Evolutionary conservation across 192 early-diverging fungal genomes (phyloP).

Genomic region (Gigaspora rosea): DNA sequence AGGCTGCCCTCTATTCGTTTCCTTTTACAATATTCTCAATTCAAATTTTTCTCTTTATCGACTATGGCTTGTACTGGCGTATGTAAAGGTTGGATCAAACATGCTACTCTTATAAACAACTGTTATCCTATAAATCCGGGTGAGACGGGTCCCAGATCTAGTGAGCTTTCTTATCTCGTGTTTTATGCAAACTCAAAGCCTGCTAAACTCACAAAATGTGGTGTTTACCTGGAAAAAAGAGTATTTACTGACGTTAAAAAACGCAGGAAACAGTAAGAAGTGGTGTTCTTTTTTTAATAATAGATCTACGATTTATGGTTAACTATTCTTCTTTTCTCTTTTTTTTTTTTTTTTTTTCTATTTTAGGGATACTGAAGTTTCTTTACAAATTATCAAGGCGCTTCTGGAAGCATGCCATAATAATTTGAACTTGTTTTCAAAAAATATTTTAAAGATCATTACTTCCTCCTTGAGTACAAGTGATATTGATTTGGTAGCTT

Average conservation of each 20-base stretch:
- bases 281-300: neutral
- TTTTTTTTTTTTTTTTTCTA: neutral
- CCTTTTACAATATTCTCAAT: no score
- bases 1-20: no score
- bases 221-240: constrained; percentile 75
- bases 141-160: constrained; percentile 71
- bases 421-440: constrained; percentile 82
- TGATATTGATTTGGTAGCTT: constrained; percentile 61
- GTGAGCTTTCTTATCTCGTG: constrained; percentile 81
- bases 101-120: constrained; percentile 75
- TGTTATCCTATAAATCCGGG: constrained; percentile 69
- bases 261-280: constrained; percentile 60
- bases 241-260: constrained; percentile 66
- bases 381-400: constrained; percentile 73
- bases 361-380: constrained; percentile 63
- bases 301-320: neutral
- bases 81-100: constrained; percentile 53
- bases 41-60: neutral
- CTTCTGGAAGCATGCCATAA: constrained; percentile 70
- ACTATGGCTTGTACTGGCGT: constrained; percentile 6
- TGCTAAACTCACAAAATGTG: constrained; percentile 89
- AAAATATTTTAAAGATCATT: constrained; percentile 74
- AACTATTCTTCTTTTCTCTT: neutral
- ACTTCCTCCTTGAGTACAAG: constrained; percentile 55
- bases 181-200: constrained; percentile 89